phyloP scores from a whole-genome alignment of 1,284 basidiomycete species.

The Fomitiporia mediterranea region DNA sequence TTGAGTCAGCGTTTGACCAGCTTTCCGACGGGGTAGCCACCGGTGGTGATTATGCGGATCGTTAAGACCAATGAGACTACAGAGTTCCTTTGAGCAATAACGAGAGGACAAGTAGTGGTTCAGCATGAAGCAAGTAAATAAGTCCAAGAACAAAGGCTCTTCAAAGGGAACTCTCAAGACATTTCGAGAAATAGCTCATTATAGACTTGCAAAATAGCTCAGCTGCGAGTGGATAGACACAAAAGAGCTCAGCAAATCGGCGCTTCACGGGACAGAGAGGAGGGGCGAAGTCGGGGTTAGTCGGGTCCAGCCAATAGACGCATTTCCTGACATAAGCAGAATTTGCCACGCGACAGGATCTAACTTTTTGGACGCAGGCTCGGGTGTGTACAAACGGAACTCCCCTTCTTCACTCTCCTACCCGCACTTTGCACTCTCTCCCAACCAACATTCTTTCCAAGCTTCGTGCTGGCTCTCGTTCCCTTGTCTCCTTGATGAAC shows the following conservation, averaged over 20 bases:
- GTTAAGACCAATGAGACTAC: too few relatives aligned
- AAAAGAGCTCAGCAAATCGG: not conserved
- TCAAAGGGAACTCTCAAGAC: too few relatives aligned
- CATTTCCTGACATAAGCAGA: not conserved
- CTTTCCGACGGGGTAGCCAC: too few relatives aligned
- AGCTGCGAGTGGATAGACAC: too few relatives aligned
- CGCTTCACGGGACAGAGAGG: not conserved
- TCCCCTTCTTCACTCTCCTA: not conserved
- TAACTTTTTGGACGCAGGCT: not conserved
- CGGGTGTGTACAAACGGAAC: not conserved
- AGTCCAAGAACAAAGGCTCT: too few relatives aligned
- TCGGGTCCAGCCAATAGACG: constrained; percentile 2
- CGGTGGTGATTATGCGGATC: too few relatives aligned
- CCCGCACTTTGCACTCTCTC: not conserved
- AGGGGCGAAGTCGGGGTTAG: not conserved
- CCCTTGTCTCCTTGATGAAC: constrained; percentile 31
- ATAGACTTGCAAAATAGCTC: too few relatives aligned
- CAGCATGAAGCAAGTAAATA: too few relatives aligned
- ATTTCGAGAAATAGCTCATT: too few relatives aligned
- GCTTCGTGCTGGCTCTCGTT: constrained; percentile 1
- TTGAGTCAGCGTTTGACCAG: too few relatives aligned
- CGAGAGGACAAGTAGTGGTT: too few relatives aligned
- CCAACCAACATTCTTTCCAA: not conserved
- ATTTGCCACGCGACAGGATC: constrained; percentile 6
- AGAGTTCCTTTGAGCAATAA: too few relatives aligned